A percentile compares a stretch with the other conserved stretches of the same genome.
Evolutionary conservation across 2,329 filamentous ascomycete species (phyloP).

Genomic region (Exophiala lecanii-corni): DNA sequence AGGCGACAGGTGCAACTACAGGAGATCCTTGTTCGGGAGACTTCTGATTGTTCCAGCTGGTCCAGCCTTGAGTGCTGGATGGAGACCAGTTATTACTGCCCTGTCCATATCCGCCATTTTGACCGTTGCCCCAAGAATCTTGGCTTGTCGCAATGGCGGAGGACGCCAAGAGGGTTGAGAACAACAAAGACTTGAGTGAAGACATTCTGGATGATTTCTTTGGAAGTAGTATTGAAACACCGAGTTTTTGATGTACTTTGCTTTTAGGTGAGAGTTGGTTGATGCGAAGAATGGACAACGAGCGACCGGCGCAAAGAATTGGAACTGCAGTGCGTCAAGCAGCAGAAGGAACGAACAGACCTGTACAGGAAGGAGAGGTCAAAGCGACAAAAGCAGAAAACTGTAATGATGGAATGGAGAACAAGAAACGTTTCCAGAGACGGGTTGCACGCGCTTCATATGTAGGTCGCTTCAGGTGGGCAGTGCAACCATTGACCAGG

Average conservation of each 20-base stretch:
- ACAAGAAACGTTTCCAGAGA: conserved; percentile 7
- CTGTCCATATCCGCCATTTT: not conserved
- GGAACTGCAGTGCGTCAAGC: conserved; percentile 24
- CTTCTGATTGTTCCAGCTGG: conserved; percentile 1
- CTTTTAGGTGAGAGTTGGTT: conserved; percentile 1
- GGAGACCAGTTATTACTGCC: not conserved
- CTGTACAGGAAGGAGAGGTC: conserved; percentile 11
- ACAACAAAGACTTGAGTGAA: conserved; percentile 15
- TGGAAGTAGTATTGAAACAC: conserved; percentile 3
- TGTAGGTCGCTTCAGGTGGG: conserved; percentile 15
- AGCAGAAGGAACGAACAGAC: conserved; percentile 23
- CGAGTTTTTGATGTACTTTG: conserved; percentile 1
- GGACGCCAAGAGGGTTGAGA: conserved; percentile 16
- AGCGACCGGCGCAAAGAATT: conserved; percentile 23
- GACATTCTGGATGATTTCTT: conserved; percentile 15
- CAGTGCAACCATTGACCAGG: conserved; percentile 4
- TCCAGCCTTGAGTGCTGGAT: conserved; percentile 3
- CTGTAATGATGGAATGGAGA: conserved; percentile 20
- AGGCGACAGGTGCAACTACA: conserved; percentile 8
- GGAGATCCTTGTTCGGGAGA: not conserved
- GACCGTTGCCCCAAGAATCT: conserved; percentile 4
- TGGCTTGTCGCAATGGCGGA: conserved; percentile 13
- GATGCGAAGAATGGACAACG: conserved; percentile 15
- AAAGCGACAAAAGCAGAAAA: conserved; percentile 5
- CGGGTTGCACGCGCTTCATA: conserved; percentile 16